phyloP scores from a whole-genome alignment of 2,329 filamentous ascomycete species.

The Sclerotinia trifoliorum region DNA sequence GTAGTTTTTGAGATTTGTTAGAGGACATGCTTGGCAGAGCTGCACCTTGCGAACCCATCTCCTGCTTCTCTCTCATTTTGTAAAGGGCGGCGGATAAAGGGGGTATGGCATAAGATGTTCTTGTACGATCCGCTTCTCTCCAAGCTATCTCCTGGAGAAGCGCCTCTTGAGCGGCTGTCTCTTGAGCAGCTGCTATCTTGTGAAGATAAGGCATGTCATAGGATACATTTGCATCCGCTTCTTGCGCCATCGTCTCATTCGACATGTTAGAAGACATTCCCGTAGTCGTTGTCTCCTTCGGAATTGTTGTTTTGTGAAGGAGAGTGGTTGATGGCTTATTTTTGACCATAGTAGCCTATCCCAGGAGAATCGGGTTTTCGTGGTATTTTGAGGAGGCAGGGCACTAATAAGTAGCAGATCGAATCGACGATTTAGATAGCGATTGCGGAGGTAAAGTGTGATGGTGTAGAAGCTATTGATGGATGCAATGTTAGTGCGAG shows the following conservation, averaged over 20 bases:
- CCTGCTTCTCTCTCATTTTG: too few relatives aligned
- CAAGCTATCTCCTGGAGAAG: background rate
- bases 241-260: too few relatives aligned
- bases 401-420: background rate
- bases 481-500: slow-evolving; percentile 20
- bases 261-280: too few relatives aligned
- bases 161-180: background rate
- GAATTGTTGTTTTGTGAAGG: background rate
- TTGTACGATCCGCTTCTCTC: too few relatives aligned
- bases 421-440: too few relatives aligned
- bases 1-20: background rate
- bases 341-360: background rate
- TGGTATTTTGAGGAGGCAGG: background rate
- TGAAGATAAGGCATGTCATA: too few relatives aligned
- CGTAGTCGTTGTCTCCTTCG: background rate
- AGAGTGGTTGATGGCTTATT: background rate
- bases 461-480: slow-evolving; percentile 25
- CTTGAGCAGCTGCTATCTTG: background rate
- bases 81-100: too few relatives aligned
- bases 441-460: background rate
- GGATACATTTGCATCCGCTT: too few relatives aligned
- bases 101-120: too few relatives aligned
- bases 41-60: too few relatives aligned
- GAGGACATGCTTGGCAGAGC: background rate
- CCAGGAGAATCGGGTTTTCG: too few relatives aligned